Evolutionary conservation across 805 yeast genomes (phyloP), one percentile per base, ranked within the genome.

Genomic region (Ogataea trehalophila): DNA sequence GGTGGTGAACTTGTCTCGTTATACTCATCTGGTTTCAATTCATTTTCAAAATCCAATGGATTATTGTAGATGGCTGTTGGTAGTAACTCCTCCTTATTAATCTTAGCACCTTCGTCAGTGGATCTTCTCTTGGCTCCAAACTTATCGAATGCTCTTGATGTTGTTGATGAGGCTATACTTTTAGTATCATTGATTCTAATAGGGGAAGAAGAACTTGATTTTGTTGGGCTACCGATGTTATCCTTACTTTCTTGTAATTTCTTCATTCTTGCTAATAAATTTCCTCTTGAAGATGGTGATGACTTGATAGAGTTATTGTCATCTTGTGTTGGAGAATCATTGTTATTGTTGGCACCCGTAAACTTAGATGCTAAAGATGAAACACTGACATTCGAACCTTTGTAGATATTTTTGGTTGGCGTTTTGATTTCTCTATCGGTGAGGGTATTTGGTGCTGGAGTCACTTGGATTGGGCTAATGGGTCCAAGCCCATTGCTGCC

Each of bases 341-440:
- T 37, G 40, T 8, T 11, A 22, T 11, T 37, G 31, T 23, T 15
- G n/a, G 23, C 22, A 13, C 33, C 39, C 16, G 60, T 55, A 35
- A 64, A 56, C 46, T 62, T 66, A 5, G 62, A 54, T 9, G 71
- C 65, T 42, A 66, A 55, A 4, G 67, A 55, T 6, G 59, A 51
- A n/a, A 56, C 60, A 47, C 61, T 58, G 26, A 55, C 52, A 43
- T 53, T 50, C 5, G 55, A 39, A 14, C 44, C 41, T 37, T 55
- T 53, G 47, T 44, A 54, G n/a, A 49, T 29, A n/a, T 47, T 51
- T 20, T 49, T 45, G 2, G 50, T 45, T 20, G 59, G 53, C 6
- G 50, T 45, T 11, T 37, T 31, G 14, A 42, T 35, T 9, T 33
- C 35, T 33, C 17, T 29, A 15, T 11, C 31, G 16, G 7, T 11